Evolutionary conservation across 148 eudicot genomes (phyloP), one percentile per base, ranked within the genome.

Genomic region (Camellia lanceoleosa): DNA sequence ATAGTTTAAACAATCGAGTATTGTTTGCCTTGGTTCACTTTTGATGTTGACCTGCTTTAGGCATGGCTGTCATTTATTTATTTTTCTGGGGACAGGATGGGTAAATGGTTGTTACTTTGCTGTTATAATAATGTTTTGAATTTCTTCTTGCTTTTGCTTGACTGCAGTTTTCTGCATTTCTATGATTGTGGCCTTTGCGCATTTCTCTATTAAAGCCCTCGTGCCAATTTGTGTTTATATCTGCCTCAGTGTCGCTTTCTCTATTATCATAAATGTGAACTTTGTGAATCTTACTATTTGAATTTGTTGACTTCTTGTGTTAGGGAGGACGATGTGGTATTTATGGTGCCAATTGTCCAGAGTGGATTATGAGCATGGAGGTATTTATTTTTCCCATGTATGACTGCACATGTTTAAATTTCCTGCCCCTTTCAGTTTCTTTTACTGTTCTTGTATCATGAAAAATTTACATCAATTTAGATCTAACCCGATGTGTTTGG

Each of bases 361-460:
- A 91, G 80, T 97, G 99, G 99, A 81, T 97, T 76, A 91, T 97
- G 88, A 92, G 99, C 88, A 97, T 97, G 99, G 92, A 97, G 99
- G 99, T 97, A 79, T 44, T 76, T 74, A 30, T 51, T 77, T 65
- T 60, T 23, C 68, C 63, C 38, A 30, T 30, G 38, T 30, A 30
- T 30, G 38, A 30, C 38, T 30, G 38, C 38, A 30, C 38, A 30
- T 30, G 38, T 30, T 30, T 30, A 30, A 30, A 30, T 30, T 30
- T 30, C 38, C 38, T 30, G 1, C 38, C 0, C 65, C 51, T 74
- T 74, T 59, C 49, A 3, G 15, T 51, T 12, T 54, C 44, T 11
- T 2, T 2, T 20, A 51, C 30, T 72, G 42, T 73, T 54, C 19
- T 72, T 43, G 63, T 43, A 18, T 73, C 3, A 72, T 30, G 49